Conservation (phyloP, 177 flowering plant genomes). For the Vitis hybrid region DNA sequence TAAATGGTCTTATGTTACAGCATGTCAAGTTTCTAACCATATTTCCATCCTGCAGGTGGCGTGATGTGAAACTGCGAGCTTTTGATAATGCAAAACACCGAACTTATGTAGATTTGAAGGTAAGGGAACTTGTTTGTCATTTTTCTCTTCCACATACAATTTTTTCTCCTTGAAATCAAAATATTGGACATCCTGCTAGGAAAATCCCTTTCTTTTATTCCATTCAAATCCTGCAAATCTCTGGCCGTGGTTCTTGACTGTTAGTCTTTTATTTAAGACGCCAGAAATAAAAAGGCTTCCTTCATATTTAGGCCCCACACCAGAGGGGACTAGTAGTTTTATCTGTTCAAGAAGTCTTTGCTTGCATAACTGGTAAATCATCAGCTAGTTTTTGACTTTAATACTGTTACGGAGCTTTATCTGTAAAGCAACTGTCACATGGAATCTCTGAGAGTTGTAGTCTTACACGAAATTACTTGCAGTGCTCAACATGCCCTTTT, state of each 20-base stretch:
- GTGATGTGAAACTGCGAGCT: conserved; percentile 85
- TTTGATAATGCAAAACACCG: conserved; percentile 89
- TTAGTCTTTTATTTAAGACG: not conserved
- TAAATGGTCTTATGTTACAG: too few relatives aligned
- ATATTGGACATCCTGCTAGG: not conserved
- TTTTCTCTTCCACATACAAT: not conserved
- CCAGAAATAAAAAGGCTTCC: conserved; percentile 3
- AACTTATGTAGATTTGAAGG: conserved; percentile 91
- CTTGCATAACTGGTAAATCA: conserved; percentile 21
- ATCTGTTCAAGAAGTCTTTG: conserved; percentile 14
- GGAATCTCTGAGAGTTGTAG: conserved; percentile 11
- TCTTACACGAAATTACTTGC: conserved; percentile 9
- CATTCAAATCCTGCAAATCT: not conserved
- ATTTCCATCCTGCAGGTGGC: conserved; percentile 64
- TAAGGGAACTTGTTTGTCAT: conserved; percentile 13
- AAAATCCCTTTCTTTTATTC: not conserved
- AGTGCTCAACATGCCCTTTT: not conserved
- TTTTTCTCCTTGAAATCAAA: not conserved
- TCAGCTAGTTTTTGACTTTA: conserved; percentile 7
- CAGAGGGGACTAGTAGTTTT: not conserved
- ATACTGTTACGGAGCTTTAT: not conserved
- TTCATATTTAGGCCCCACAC: conserved; percentile 6
- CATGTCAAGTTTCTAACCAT: not conserved
- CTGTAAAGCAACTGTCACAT: conserved; percentile 7
- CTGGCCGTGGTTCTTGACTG: not conserved